These are phyloP conservation scores for Plasmodium malariae DNA, from an alignment of 169 alveolate species.

Conservation along the genomic window DNA sequence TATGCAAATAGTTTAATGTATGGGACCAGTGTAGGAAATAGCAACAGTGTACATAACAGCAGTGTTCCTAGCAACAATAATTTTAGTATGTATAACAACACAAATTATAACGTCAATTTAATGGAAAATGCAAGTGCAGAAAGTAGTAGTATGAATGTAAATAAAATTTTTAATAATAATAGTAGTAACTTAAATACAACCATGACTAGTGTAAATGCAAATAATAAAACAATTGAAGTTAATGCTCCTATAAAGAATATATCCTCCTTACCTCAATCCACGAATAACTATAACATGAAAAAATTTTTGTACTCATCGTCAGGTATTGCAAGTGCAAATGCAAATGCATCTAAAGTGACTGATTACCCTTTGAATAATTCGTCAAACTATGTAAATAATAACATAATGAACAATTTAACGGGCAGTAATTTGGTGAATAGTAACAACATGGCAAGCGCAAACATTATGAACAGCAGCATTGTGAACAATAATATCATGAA, in stretches of 20 bases:
- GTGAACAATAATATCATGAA: background rate
- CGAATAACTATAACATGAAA: conserved; percentile 16
- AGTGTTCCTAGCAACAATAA: background rate
- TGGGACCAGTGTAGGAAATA: too few relatives aligned
- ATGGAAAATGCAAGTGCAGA: conserved; percentile 8
- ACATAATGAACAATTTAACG: background rate
- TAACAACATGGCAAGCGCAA: too few relatives aligned
- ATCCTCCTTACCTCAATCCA: background rate
- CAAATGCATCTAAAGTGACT: background rate
- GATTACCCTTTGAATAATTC: conserved; percentile 5
- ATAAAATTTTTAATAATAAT: conserved; percentile 15
- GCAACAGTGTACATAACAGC: too few relatives aligned
- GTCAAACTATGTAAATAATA: background rate
- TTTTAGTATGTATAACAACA: conserved; percentile 6
- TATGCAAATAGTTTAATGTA: background rate
- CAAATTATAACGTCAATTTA: background rate
- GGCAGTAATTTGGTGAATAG: background rate
- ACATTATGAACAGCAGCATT: too few relatives aligned
- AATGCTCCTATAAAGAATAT: conserved; percentile 2
- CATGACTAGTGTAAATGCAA: background rate
- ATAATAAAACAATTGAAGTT: background rate
- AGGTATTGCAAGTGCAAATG: background rate
- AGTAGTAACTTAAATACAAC: background rate
- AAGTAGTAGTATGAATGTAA: conserved; percentile 5
- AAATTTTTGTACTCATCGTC: background rate